phyloP scores from a whole-genome alignment of 495 filamentous ascomycete species.

The Aspergillus leporis region DNA sequence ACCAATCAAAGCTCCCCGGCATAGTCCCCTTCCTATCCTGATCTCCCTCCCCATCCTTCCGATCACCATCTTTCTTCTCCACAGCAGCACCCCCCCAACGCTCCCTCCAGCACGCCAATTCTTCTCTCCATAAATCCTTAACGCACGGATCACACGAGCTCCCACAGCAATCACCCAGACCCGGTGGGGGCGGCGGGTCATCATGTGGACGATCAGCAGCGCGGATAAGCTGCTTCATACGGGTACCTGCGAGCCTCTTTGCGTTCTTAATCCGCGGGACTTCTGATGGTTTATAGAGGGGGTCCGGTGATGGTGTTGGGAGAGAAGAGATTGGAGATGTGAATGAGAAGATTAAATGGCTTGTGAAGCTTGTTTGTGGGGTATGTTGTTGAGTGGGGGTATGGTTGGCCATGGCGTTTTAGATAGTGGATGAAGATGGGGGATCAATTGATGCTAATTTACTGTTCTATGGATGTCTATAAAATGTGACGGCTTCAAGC shows the following conservation, averaged over 20 bases:
- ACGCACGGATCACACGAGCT: slow-evolving; percentile 48
- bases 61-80: slow-evolving; percentile 15
- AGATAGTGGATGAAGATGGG: neutral
- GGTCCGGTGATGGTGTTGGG: neutral
- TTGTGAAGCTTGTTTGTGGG: neutral
- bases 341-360: neutral
- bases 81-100: slow-evolving; percentile 35
- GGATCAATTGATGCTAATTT: neutral
- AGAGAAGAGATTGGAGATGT: neutral
- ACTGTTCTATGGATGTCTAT: neutral
- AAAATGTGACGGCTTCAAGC: neutral
- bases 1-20: slow-evolving; percentile 31
- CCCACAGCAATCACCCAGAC: slow-evolving; percentile 40
- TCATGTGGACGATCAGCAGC: slow-evolving; percentile 34
- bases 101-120: slow-evolving; percentile 41
- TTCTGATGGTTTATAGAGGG: slow-evolving; percentile 29
- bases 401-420: neutral
- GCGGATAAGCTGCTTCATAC: slow-evolving; percentile 41
- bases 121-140: slow-evolving; percentile 42
- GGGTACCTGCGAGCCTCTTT: slow-evolving; percentile 33
- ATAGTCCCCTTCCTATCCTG: slow-evolving; percentile 18
- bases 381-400: neutral
- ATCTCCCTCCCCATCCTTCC: neutral
- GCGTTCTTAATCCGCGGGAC: slow-evolving; percentile 35
- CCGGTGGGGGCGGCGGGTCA: slow-evolving; percentile 41